Percentiles rank a stretch among this genome's conserved stretches.
These are phyloP conservation scores for Neonectria punicea DNA, from an alignment of 2,329 filamentous ascomycete species.

Conservation along the genomic window DNA sequence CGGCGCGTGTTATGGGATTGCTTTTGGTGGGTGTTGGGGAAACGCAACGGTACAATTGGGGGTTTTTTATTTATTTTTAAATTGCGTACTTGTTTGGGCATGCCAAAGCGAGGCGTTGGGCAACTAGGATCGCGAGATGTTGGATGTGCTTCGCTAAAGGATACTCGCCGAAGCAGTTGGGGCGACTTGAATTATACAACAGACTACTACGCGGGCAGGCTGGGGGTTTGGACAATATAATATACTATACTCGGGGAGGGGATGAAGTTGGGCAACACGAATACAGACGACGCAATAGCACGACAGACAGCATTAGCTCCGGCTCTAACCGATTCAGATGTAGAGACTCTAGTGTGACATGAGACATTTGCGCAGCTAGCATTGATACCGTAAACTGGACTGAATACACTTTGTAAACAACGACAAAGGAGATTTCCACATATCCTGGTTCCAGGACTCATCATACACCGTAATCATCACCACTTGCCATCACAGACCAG, in stretches of 20 bases:
- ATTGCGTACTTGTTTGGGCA: not conserved
- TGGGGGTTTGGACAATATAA: not conserved
- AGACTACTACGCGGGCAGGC: not conserved
- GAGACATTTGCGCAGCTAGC: slow-evolving; percentile 8
- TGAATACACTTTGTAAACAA: slow-evolving; percentile 22
- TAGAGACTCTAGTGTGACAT: not conserved
- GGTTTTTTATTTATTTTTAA: not conserved
- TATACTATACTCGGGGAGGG: not conserved
- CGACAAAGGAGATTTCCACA: slow-evolving; percentile 21
- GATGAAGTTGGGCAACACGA: not conserved
- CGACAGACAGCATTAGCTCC: not conserved
- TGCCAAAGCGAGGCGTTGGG: slow-evolving; percentile 33
- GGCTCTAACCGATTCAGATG: not conserved
- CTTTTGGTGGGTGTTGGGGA: not conserved
- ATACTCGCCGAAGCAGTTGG: not conserved
- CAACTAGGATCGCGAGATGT: not conserved
- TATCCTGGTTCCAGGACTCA: slow-evolving; percentile 15
- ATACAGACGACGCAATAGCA: not conserved
- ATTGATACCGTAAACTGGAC: slow-evolving; percentile 21
- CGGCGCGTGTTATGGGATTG: not conserved
- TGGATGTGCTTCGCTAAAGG: not conserved
- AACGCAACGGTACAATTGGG: not conserved
- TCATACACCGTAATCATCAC: slow-evolving; percentile 14
- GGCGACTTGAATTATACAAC: not conserved
- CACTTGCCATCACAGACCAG: not conserved